phyloP scores from a whole-genome alignment of 1,284 basidiomycete genomes.

The Ceratobasidium papillatum region DNA sequence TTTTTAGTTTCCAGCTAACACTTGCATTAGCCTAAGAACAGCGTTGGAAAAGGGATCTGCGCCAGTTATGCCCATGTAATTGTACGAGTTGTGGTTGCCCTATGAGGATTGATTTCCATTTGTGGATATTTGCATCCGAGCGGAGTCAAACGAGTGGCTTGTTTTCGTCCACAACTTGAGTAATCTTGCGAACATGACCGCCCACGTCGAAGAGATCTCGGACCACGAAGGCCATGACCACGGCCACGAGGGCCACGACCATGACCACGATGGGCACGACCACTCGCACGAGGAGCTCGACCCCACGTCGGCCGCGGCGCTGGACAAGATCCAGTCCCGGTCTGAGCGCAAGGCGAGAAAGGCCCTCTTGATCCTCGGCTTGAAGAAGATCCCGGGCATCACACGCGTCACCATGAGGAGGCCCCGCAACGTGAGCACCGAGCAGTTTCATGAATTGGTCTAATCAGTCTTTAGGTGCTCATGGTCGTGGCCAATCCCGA shows the following conservation, averaged over 20 bases:
- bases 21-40: constrained; percentile 67
- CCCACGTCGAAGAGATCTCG: constrained; percentile 83
- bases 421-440: constrained; percentile 83
- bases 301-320: constrained; percentile 81
- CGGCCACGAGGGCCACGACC: constrained; percentile 65
- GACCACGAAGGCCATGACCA: constrained; percentile 76
- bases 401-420: constrained; percentile 94
- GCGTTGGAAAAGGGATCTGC: constrained; percentile 71
- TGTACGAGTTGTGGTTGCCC: too few relatives aligned
- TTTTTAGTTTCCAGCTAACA: background rate
- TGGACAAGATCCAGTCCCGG: constrained; percentile 92
- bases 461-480: constrained; percentile 67
- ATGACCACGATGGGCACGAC: constrained; percentile 58
- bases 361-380: constrained; percentile 83
- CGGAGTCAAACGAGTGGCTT: constrained; percentile 30
- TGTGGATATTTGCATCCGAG: constrained; percentile 20
- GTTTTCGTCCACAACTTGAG: constrained; percentile 2
- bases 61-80: constrained; percentile 28
- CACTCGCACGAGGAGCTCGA: constrained; percentile 64
- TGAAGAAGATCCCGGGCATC: constrained; percentile 92
- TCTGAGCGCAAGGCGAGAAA: constrained; percentile 93
- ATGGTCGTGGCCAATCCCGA: constrained; percentile 95
- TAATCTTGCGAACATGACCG: constrained; percentile 47
- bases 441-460: background rate
- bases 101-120: background rate